Conservation (phyloP, 306 rosid genomes). For the Cucurbita ficifolia region DNA sequence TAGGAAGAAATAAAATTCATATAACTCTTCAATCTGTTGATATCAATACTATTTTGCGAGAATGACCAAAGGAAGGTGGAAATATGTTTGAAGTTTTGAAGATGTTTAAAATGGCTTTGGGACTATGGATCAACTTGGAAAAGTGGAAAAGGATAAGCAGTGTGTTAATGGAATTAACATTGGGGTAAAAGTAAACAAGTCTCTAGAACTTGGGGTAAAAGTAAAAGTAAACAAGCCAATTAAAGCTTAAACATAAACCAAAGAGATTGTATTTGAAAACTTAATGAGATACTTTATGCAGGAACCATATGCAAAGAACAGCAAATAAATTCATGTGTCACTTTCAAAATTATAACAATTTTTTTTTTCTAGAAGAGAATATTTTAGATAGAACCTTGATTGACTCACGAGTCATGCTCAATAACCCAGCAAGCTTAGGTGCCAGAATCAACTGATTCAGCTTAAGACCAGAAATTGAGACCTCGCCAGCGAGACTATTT, state of each 20-base stretch:
- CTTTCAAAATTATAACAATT: background rate
- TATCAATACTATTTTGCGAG: too few species aligned
- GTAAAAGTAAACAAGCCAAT: too few species aligned
- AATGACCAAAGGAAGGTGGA: too few species aligned
- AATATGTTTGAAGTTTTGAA: too few species aligned
- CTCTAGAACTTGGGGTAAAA: too few species aligned
- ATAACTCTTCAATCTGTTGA: too few species aligned
- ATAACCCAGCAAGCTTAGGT: slow-evolving; percentile 60
- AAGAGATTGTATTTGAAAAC: background rate
- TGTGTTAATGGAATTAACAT: too few species aligned
- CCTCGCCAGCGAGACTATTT: slow-evolving; percentile 56
- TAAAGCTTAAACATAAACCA: background rate
- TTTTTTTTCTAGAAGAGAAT: background rate
- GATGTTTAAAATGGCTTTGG: too few species aligned
- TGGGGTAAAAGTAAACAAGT: too few species aligned
- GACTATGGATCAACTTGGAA: too few species aligned
- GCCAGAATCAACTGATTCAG: slow-evolving; percentile 85
- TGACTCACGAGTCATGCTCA: slow-evolving; percentile 45
- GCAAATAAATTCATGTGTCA: background rate
- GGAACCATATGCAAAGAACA: background rate
- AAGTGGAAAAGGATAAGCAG: too few species aligned
- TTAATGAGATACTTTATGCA: background rate
- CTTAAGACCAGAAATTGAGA: slow-evolving; percentile 71
- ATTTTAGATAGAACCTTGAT: slow-evolving; percentile 46
- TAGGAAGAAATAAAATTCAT: too few species aligned